phyloP scores from a whole-genome alignment of 2,329 filamentous ascomycete genomes.

The Cytospora mali region DNA sequence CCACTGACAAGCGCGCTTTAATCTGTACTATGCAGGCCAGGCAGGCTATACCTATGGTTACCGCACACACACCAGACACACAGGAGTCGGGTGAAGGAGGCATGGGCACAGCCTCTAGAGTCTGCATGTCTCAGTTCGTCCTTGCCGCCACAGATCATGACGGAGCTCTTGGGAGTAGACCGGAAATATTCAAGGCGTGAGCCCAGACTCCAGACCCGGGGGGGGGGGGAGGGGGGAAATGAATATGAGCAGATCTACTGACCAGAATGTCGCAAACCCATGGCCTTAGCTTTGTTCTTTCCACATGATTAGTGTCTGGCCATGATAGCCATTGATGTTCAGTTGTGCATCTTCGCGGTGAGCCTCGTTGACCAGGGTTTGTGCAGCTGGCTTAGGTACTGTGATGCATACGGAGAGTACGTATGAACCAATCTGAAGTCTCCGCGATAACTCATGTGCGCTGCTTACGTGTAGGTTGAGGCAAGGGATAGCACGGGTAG shows the following conservation, averaged over 20 bases:
- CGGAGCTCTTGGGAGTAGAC: neutral
- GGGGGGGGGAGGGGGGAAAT: too few relatives aligned
- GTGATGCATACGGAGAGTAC: neutral
- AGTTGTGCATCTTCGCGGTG: neutral
- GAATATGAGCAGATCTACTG: too few relatives aligned
- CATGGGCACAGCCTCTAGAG: neutral
- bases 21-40: too few relatives aligned
- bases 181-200: neutral
- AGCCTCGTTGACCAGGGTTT: neutral
- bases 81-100: too few relatives aligned
- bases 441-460: neutral
- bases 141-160: neutral
- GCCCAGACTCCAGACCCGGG: too few relatives aligned
- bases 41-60: too few relatives aligned
- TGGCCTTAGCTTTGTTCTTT: neutral
- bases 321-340: neutral
- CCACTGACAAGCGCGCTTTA: neutral
- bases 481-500: too few relatives aligned
- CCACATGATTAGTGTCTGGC: neutral
- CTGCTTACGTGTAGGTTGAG: neutral
- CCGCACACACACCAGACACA: too few relatives aligned
- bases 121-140: conserved; percentile 27
- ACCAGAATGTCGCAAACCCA: too few relatives aligned
- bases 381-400: neutral
- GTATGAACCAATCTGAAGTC: neutral